Evolutionary conservation across 805 yeast genomes (phyloP), one percentile per base, ranked within the genome.

Genomic region (Sugiyamaella qingdaonensis): DNA sequence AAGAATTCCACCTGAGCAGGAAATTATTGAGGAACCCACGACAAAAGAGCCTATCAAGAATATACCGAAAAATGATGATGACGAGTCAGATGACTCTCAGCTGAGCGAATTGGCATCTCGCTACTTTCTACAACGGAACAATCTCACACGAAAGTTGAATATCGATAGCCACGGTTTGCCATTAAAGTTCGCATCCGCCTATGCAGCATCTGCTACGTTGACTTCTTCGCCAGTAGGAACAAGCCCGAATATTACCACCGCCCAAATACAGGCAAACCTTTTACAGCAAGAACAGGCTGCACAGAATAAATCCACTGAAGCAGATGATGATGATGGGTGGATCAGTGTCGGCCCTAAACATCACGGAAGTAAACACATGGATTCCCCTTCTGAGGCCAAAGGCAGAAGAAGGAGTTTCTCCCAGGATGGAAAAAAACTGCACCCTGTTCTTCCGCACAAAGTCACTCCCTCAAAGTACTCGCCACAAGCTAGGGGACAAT

Each of bases 291-390:
- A 13, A n/a, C 37, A 4, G 37, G 37, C 37, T n/a, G 37, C 37
- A 4, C 37, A 34, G 10, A 13, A 39, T 14, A 39, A 39, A 7
- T 16, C 44, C n/a, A 24, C 29, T 24, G 29, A 7, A 3, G 43
- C n/a, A 27, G 58, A 54, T 31, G 56, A 53, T 21, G 58, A 52
- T 16, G 63, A 59, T 21, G 63, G 63, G 13, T 60, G 64, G 64
- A 56, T 56, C 52, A 58, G 59, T 32, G 64, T 60, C 18, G 60
- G 59, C 11, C 56, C 63, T 16, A 60, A 60, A 48, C 54, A 53
- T 46, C 57, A 34, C 10, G 37, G 37, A 9, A 13, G 5, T 5
- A 34, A 34, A 14, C 37, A 34, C 37, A 9, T 9, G 16, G 37
- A 34, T 34, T n/a, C 16, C 37, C 48, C 51, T 34, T 14, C n/a